Conservation (phyloP, 768 basidiomycete species). For the Rhizopogon vinicolor region DNA sequence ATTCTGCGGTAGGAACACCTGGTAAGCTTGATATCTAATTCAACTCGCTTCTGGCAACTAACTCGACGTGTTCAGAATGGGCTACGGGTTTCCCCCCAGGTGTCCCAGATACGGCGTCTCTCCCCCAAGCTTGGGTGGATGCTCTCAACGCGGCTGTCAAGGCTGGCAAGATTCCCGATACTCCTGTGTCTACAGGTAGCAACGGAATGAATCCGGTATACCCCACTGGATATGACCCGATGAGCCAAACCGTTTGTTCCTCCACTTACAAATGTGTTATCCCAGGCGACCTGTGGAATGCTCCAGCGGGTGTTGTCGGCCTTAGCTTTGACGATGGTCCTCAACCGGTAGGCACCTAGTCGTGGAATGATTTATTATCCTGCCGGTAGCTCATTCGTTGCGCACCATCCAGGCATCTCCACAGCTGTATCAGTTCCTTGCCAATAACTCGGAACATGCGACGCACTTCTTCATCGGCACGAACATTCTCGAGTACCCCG, state of each 20-base stretch:
- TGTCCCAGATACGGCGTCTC: slow-evolving; percentile 41
- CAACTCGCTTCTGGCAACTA: not conserved
- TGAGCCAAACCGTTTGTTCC: slow-evolving; percentile 62
- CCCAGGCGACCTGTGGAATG: slow-evolving; percentile 68
- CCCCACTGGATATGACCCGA: slow-evolving; percentile 33
- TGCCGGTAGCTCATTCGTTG: slow-evolving; percentile 1
- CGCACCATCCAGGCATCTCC: slow-evolving; percentile 30
- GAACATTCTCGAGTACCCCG: slow-evolving; percentile 60
- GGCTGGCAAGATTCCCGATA: slow-evolving; percentile 68
- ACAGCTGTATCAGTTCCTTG: slow-evolving; percentile 61
- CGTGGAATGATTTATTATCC: not conserved
- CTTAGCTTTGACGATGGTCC: slow-evolving; percentile 84
- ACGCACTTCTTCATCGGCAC: slow-evolving; percentile 91
- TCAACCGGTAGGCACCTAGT: slow-evolving; percentile 30
- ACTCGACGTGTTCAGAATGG: slow-evolving; percentile 45
- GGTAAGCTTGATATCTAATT: slow-evolving; percentile 32
- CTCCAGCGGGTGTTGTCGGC: slow-evolving; percentile 63
- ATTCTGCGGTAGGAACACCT: slow-evolving; percentile 54
- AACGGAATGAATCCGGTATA: slow-evolving; percentile 32
- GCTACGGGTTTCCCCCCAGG: slow-evolving; percentile 49
- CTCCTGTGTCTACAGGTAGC: slow-evolving; percentile 44
- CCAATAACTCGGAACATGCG: slow-evolving; percentile 56
- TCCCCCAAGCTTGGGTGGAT: slow-evolving; percentile 69
- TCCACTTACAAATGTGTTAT: slow-evolving; percentile 65
- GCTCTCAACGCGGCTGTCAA: slow-evolving; percentile 64